Percentiles rank a stretch among this genome's conserved stretches.
Conservation (phyloP, 768 basidiomycete species). For the Tylopilus felleus region DNA sequence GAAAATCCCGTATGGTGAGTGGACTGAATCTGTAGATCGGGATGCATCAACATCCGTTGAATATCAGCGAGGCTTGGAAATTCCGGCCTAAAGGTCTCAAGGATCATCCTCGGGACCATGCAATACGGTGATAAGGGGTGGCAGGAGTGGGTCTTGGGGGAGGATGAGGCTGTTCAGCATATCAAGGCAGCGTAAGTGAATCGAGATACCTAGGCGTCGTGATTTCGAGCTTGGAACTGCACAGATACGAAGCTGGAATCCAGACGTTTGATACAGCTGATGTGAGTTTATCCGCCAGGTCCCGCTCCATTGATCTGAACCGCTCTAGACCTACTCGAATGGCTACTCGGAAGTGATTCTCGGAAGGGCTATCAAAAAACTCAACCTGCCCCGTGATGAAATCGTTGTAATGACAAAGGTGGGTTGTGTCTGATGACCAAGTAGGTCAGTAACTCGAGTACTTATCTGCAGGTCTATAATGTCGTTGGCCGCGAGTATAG, state of each 20-base stretch:
- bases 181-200: constrained; percentile 44
- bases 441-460: not conserved
- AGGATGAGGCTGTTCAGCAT: constrained; percentile 44
- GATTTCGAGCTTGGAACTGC: not conserved
- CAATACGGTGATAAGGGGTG: constrained; percentile 45
- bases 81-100: constrained; percentile 50
- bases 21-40: not conserved
- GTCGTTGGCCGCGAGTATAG: constrained; percentile 26
- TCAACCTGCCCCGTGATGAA: constrained; percentile 65
- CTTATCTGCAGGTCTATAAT: constrained; percentile 39
- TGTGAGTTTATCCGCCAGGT: constrained; percentile 15
- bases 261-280: constrained; percentile 37
- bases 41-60: not conserved
- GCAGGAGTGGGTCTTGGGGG: constrained; percentile 51
- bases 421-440: not conserved
- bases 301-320: not conserved
- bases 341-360: constrained; percentile 63
- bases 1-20: constrained; percentile 35
- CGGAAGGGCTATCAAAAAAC: constrained; percentile 68
- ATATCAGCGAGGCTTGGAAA: constrained; percentile 41
- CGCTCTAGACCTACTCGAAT: constrained; percentile 55
- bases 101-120: constrained; percentile 49
- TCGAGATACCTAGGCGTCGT: not conserved
- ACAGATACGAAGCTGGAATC: constrained; percentile 35
- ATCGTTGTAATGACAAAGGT: constrained; percentile 81